Evolutionary conservation across 2,329 filamentous ascomycete species (phyloP), one percentile per base, ranked within the genome.

Genomic region (Huntiella abstrusa): DNA sequence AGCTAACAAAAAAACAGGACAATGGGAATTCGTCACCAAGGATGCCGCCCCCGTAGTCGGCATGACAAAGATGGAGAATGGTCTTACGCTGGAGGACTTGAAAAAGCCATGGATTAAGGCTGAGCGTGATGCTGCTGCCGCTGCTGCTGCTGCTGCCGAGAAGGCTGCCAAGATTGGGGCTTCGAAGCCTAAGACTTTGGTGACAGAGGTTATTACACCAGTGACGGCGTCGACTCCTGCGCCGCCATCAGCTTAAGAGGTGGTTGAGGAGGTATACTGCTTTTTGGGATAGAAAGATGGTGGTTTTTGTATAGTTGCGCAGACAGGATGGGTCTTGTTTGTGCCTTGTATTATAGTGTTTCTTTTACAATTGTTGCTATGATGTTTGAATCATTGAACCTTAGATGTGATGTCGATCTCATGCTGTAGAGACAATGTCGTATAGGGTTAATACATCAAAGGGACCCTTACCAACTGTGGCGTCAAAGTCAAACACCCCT

Each of bases 1-100:
- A 43, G n/a, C 57, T 59, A 52, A 60, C 46, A 40, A 11, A 17
- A 43, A 11, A 41, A 11, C 47, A 82, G 82, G 83, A 2, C 69
- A 81, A 58, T 98, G 85, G 67, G 86, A 95, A 58, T 94, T 96
- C 58, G 86, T 95, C 33, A 85, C 80, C 68, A 95, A 84, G 64
- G 86, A 85, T 5, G 91, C 95, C 55, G 70, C 86, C 2, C 77
- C 91, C 0, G 74, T 94, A 34, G 88, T 98, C 58, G 91, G 91
- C 28, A 77, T 95, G 52, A 96, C 87, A 15, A 95, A 94, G 63
- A 64, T 98, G 46, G 48, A 50, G 32, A 75, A 85, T 50, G 86
- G 86, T 6, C 62, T 93, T 22, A 93, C 86, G 16, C 63, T 88
- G 56, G 84, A 88, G 55, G 79, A 82, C 37, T 65, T 98, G 58